Base-by-base conservation (phyloP, 208 protist genomes). In the Leishmania tarentolae region DNA sequence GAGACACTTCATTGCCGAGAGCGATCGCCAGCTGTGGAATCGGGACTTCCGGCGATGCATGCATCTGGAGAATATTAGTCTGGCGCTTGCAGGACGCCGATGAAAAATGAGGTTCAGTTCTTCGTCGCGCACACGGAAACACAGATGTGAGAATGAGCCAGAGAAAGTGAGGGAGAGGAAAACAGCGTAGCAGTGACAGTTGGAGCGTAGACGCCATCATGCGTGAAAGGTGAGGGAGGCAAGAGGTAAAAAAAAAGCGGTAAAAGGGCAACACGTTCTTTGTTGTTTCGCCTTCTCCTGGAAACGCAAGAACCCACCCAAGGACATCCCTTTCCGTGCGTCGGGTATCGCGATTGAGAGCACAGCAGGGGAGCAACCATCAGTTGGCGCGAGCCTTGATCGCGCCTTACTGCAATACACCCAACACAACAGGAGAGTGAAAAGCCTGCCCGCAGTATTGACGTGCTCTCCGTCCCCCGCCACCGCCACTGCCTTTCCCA, bases 1-100 rank as follows among this genome's bases (percentile, higher is more conserved):
- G 82, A 19, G 73, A n/a, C 0, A 21, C 42, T 53, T 78, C 77
- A 53, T 68, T 57, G 40, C 82, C 82, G 42, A 85, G 57, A 31
- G 82, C n/a, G 19, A 85, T 61, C 13, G 82, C 76, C n/a, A 85
- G 52, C 24, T 61, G 74, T 46, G 82, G 82, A 3, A 85, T 53
- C 50, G 50, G 0, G 61, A 56, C 59, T 2, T 63, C 37, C n/a
- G 75, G 28, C 28, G 78, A 59, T 2, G 46, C 50, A 42, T 74
- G 68, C 81, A 84, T 84, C 40, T 44, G 28, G 61, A 50, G n/a
- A 24, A 35, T 44, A 71, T n/a, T 66, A 11, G 44, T 59, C n/a
- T 28, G 35, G 73, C 1, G 21, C 3, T 17, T 44, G 52, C 28
- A 31, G 13, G 35, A 37, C 35, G 21, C 9, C 40, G 28, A 78